Evolutionary conservation across 192 early-diverging fungal genomes (phyloP), one percentile per base, ranked within the genome.

Genomic region (Backusella psychrophila): DNA sequence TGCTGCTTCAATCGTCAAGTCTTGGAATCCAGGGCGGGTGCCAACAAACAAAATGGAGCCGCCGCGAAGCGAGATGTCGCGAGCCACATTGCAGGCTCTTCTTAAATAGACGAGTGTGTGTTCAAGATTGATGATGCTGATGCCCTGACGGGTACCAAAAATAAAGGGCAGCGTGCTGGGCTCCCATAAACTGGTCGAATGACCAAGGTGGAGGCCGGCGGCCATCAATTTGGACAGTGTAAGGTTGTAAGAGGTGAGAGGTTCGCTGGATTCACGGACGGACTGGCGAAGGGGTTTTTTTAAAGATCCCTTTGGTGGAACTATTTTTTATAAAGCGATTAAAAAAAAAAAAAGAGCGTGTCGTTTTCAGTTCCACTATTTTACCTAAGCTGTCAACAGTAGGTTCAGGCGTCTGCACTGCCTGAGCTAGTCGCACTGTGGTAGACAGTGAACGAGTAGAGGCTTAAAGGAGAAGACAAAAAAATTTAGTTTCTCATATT

Each of bases 91-190:
- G 69, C 90, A 89, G 6, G 97, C 95, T 49, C 96, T 89, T 36
- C 96, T 87, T 31, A 99, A 86, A 41, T 91, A 87, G 3, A 90
- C 90, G 72, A 98, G 80, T 1, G 97, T 97, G 49, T 96, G 93
- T 74, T 99, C 96, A 65, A 96, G 81, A 79, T 99, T 96, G 85
- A 99, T 96, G 72, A 99, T 93, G 77, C 93, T 93, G 39, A 98
- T 91, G 34, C 95, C 96, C 52, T 92, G 83, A 53, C 97, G 92
- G 26, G 90, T 88, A 69, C 97, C 97, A 79, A 92, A 95, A 53
- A 99, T 95, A 81, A 90, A 96, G 6, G 94, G 92, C 66, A 95
- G 83, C 53, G 94, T 97, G 74, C 88, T 76, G 17, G 92, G 90
- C 75, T 97, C 92, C 94, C 92, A 95, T 42, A 87, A 80, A 29